A percentile compares a stretch with the other conserved stretches of the same genome.
Conservation (phyloP, 2,329 filamentous ascomycete species). For the Arthrobotrys musiformis region DNA sequence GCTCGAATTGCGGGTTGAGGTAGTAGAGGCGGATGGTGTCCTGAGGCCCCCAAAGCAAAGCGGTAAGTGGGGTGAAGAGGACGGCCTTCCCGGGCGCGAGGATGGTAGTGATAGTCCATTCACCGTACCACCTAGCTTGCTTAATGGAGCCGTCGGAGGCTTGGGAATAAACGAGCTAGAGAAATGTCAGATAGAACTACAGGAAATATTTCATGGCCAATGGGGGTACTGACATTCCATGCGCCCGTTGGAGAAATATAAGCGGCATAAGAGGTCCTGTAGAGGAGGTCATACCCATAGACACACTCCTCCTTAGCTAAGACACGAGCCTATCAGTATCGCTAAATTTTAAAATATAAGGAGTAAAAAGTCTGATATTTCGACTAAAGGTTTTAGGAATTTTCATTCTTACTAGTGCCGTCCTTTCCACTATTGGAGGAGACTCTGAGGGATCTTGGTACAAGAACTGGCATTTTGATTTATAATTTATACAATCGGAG, state of each 20-base stretch:
- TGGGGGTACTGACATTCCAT: constrained; percentile 38
- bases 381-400: not conserved
- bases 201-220: not conserved
- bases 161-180: constrained; percentile 39
- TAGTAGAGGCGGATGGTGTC: constrained; percentile 38
- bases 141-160: constrained; percentile 33
- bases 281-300: constrained; percentile 25
- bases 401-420: constrained; percentile 33
- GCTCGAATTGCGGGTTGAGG: constrained; percentile 21
- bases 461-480: constrained; percentile 30
- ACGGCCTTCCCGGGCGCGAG: constrained; percentile 18
- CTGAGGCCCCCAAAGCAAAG: constrained; percentile 22
- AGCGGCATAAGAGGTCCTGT: constrained; percentile 18
- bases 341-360: not conserved
- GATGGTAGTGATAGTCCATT: constrained; percentile 23
- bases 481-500: not conserved
- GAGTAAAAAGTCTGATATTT: not conserved
- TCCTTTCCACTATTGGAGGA: not conserved
- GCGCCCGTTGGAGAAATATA: constrained; percentile 20
- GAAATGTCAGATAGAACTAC: not conserved
- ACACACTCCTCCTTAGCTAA: constrained; percentile 16
- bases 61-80: constrained; percentile 5
- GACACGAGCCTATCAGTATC: not conserved
- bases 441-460: constrained; percentile 8
- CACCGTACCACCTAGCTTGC: constrained; percentile 34